phyloP scores from a whole-genome alignment of 2,329 filamentous ascomycete genomes.

The Byssothecium circinans region DNA sequence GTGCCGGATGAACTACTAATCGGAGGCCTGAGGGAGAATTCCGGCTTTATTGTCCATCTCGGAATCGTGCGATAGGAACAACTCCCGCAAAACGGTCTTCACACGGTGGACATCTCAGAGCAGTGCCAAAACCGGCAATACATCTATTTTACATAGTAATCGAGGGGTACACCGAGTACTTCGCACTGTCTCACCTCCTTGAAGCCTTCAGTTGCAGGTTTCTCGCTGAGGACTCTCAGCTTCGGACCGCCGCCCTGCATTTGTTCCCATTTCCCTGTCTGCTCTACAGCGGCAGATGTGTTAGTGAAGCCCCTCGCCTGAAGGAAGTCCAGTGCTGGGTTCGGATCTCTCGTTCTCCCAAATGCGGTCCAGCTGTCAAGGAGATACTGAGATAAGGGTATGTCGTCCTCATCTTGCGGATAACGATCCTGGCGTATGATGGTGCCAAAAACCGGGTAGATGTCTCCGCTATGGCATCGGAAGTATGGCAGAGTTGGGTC shows the following conservation, averaged over 20 bases:
- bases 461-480: constrained; percentile 35
- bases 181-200: constrained; percentile 30
- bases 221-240: constrained; percentile 31
- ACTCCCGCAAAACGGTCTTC: no score
- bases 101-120: neutral
- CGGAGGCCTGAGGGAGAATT: constrained; percentile 60
- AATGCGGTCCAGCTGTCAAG: constrained; percentile 39
- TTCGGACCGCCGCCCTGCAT: constrained; percentile 10
- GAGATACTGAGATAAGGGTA: constrained; percentile 34
- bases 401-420: constrained; percentile 32
- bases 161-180: constrained; percentile 24
- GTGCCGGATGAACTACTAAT: constrained; percentile 66
- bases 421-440: constrained; percentile 38
- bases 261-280: constrained; percentile 17
- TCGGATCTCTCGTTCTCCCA: constrained; percentile 31
- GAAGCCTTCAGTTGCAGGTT: constrained; percentile 19
- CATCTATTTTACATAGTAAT: constrained; percentile 21
- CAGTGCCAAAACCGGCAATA: neutral
- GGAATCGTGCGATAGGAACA: constrained; percentile 48
- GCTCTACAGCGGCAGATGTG: constrained; percentile 17
- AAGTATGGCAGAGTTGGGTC: constrained; percentile 27
- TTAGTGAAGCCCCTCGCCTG: constrained; percentile 32
- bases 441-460: constrained; percentile 37
- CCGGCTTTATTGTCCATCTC: constrained; percentile 82
- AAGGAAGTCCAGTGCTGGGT: constrained; percentile 22